Base-by-base conservation (phyloP, 2,329 filamentous ascomycete genomes). In the Colletotrichum higginsianum region DNA sequence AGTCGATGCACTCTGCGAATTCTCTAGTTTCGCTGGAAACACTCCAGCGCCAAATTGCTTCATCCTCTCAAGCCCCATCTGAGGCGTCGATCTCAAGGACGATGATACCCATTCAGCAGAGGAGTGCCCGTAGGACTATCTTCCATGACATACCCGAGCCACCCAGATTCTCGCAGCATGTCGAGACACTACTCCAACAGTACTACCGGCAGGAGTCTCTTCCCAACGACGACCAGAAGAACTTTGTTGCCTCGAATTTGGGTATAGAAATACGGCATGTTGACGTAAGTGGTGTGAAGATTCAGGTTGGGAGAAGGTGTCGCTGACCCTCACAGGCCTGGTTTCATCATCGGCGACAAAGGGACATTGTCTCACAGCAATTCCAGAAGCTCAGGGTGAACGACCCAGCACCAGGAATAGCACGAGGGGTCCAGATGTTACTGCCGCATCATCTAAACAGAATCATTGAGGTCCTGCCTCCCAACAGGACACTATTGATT, bases 321-420 rank as follows among this genome's bases (percentile, higher is more conserved):
- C 46, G 46, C 61, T 77, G 30, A 71, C 63, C 18, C 74, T 79
- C 26, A 79, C 58, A 84, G 82, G 71, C 80, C 4, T 90, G 88
- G 88, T 89, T 89, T 75, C 84, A 87, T 71, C 85, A 88, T 70
- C 85, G 87, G 23, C 83, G 86, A 40, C 84, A 88, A 61, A 84
- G 84, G 60, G 86, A 88, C 72, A 78, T 82, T 21, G 83, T 86
- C 42, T 81, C 80, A 2, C 81, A 82, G 72, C 84, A 84, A 58
- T 79, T 88, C 7, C 85, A 85, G 46, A 83, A 79, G 47, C 80
- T 88, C 26, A 82, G 79, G 53, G 79, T 85, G 47, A 82, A 82
- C 23, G 82, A 84, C 35, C 75, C 78, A 9, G 77, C 76, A 11
- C 76, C 76, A 0, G 77, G 77, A 21, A 65, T 76, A 18, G 79